Evolutionary conservation across 2,329 filamentous ascomycete species (phyloP).

Genomic region (Aureobasidium pullulans): DNA sequence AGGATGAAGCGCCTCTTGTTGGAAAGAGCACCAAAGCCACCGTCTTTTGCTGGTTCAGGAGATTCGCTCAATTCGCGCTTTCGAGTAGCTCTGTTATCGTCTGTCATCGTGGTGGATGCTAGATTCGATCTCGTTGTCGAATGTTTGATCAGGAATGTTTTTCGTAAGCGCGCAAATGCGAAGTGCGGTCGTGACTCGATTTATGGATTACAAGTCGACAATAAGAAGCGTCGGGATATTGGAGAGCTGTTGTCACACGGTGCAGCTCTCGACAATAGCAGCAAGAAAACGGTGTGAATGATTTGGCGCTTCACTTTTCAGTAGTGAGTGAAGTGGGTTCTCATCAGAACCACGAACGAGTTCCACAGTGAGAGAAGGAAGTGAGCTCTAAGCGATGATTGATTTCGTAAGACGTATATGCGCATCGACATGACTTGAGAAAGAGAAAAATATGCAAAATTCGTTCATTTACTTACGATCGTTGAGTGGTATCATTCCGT

Average conservation of each 20-base stretch:
- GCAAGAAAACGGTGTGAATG: not conserved
- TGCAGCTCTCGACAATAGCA: not conserved
- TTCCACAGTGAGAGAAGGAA: not conserved
- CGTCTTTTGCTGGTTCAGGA: not conserved
- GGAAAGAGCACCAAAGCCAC: not conserved
- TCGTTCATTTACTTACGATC: conserved; percentile 11
- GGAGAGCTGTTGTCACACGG: not conserved
- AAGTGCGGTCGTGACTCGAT: not conserved
- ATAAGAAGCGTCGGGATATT: not conserved
- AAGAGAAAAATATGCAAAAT: not conserved
- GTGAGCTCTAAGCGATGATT: not conserved
- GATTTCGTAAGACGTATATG: not conserved
- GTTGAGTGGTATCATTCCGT: conserved; percentile 15
- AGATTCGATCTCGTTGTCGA: no score
- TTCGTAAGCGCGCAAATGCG: not conserved
- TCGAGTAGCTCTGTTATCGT: not conserved
- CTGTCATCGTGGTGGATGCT: not conserved
- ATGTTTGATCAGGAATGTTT: not conserved
- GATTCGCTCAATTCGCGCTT: not conserved
- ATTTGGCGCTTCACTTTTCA: not conserved
- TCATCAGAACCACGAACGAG: not conserved
- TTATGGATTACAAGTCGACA: not conserved
- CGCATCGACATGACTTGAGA: not conserved
- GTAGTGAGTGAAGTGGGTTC: not conserved
- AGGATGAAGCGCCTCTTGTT: conserved; percentile 8